Conservation (phyloP, 768 basidiomycete species). For the Termitomyces sp. region DNA sequence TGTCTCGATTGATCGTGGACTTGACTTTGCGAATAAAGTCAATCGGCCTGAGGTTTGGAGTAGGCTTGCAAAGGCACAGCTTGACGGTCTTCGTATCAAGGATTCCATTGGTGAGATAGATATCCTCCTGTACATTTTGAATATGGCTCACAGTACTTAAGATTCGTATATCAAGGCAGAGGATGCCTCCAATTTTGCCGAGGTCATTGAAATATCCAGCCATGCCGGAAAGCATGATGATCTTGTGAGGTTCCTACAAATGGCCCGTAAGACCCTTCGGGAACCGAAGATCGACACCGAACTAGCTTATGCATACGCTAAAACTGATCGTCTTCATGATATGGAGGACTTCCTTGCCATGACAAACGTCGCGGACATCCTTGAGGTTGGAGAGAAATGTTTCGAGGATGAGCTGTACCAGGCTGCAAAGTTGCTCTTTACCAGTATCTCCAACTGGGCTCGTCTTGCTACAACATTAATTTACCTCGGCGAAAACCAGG, state of each 20-base stretch:
- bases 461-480: slow-evolving; percentile 96
- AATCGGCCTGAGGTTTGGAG: slow-evolving; percentile 97
- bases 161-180: slow-evolving; percentile 98
- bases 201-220: slow-evolving; percentile 94
- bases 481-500: slow-evolving; percentile 96
- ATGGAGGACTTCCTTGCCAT: slow-evolving; percentile 99
- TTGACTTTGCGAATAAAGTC: slow-evolving; percentile 95
- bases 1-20: slow-evolving; percentile 93
- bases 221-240: slow-evolving; percentile 91
- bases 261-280: slow-evolving; percentile 95
- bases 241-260: slow-evolving; percentile 94
- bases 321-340: slow-evolving; percentile 94
- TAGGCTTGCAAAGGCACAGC: slow-evolving; percentile 95
- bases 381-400: slow-evolving; percentile 98
- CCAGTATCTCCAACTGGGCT: slow-evolving; percentile 98
- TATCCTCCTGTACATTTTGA: neutral
- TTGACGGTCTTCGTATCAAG: slow-evolving; percentile 97
- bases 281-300: slow-evolving; percentile 99
- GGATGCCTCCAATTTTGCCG: slow-evolving; percentile 88
- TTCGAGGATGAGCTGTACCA: slow-evolving; percentile 98
- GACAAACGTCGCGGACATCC: slow-evolving; percentile 97
- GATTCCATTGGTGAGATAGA: slow-evolving; percentile 85
- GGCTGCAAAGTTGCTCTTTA: slow-evolving; percentile 92
- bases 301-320: slow-evolving; percentile 96
- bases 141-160: slow-evolving; percentile 19